phyloP scores from a whole-genome alignment of 2,329 filamentous ascomycete species.

The Colletotrichum sp. region DNA sequence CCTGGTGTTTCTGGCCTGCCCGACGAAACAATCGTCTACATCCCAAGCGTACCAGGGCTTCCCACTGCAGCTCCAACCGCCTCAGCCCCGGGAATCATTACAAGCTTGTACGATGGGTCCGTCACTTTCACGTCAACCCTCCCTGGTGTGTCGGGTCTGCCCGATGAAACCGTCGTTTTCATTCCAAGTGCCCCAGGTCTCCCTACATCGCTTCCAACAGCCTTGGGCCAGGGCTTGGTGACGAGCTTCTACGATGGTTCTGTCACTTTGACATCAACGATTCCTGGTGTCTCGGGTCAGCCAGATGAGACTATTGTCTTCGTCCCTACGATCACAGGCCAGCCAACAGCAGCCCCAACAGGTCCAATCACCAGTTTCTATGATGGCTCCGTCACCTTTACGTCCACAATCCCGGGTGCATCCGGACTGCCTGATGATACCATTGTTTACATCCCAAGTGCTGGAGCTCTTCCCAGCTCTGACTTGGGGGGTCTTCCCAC shows the following conservation, averaged over 20 bases:
- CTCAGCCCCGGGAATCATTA: not conserved
- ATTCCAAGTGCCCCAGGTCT: not conserved
- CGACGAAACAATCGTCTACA: not conserved
- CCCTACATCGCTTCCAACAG: not conserved
- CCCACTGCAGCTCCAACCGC: not conserved
- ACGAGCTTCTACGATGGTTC: conserved; percentile 12
- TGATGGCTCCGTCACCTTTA: not conserved
- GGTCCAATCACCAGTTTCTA: not conserved
- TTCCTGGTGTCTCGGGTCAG: not conserved
- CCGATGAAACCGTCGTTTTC: not conserved
- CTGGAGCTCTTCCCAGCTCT: not conserved
- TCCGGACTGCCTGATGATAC: not conserved
- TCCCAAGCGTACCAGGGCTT: not conserved
- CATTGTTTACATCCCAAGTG: not conserved
- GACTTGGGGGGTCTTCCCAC: not conserved
- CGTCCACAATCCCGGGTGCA: not conserved
- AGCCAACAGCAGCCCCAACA: not conserved
- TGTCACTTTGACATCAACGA: not conserved
- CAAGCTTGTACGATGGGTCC: not conserved
- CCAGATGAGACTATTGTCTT: not conserved
- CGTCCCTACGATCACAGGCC: not conserved
- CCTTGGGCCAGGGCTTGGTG: not conserved
- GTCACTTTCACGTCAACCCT: not conserved
- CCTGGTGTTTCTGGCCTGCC: not conserved
- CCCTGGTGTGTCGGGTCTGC: not conserved